These are phyloP conservation scores for Lachnellula arida DNA, from an alignment of 2,329 filamentous ascomycete species.

Conservation along the genomic window DNA sequence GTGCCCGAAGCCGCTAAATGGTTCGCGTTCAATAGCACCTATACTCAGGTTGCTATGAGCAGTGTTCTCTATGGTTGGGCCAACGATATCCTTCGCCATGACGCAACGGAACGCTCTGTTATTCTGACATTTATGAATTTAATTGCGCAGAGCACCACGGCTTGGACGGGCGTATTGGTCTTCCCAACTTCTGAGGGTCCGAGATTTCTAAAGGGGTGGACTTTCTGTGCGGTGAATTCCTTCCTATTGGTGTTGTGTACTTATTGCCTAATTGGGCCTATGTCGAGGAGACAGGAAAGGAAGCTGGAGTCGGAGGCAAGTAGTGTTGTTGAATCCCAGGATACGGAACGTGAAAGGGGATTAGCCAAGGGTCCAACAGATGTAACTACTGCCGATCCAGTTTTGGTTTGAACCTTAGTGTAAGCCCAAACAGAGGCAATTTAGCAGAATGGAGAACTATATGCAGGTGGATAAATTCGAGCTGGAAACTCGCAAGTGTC, in stretches of 20 bases:
- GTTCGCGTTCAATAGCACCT: constrained; percentile 46
- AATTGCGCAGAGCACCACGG: constrained; percentile 42
- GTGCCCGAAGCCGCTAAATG: constrained; percentile 50
- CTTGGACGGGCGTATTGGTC: constrained; percentile 42
- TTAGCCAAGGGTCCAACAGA: background rate
- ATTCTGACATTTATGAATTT: constrained; percentile 41
- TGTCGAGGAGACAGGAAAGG: constrained; percentile 12
- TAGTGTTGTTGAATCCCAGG: background rate
- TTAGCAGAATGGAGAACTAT: too few species aligned
- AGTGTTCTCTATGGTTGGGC: constrained; percentile 45
- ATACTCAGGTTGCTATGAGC: constrained; percentile 41
- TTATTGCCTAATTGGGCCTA: constrained; percentile 14
- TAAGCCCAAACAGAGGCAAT: too few species aligned
- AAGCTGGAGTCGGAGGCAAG: constrained; percentile 2
- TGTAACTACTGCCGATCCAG: background rate
- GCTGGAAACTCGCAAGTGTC: too few species aligned
- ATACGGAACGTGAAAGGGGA: background rate
- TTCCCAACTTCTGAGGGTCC: constrained; percentile 45
- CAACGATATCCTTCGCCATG: constrained; percentile 40
- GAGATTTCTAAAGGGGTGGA: constrained; percentile 38
- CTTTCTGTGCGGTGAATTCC: constrained; percentile 22
- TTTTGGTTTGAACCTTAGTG: background rate
- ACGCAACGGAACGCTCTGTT: constrained; percentile 37
- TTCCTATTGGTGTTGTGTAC: constrained; percentile 32
- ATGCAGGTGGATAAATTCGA: too few species aligned